These are phyloP conservation scores for Orbilia quercus DNA, from an alignment of 2,329 filamentous ascomycete genomes.

Conservation along the genomic window DNA sequence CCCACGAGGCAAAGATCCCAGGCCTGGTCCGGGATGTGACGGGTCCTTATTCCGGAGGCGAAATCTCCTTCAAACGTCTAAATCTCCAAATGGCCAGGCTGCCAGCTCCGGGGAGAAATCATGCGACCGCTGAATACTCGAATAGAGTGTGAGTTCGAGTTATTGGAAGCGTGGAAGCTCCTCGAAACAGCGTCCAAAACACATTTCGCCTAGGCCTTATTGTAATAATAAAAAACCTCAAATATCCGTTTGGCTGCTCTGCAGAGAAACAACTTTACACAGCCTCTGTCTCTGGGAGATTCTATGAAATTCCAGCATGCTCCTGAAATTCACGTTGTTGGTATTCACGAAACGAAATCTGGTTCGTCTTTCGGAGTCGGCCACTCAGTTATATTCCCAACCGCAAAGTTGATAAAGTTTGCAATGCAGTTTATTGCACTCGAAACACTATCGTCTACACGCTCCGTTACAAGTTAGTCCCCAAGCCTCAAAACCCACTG, in stretches of 20 bases:
- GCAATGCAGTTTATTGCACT: neutral
- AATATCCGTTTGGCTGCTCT: too few species aligned
- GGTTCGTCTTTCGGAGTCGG: too few species aligned
- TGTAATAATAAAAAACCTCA: neutral
- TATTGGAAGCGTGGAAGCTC: conserved; percentile 8
- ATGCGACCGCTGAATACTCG: conserved; percentile 3
- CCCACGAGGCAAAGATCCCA: conserved; percentile 41
- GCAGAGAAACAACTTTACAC: too few species aligned
- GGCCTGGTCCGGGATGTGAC: conserved; percentile 47
- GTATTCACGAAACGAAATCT: neutral
- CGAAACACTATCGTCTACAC: conserved; percentile 5
- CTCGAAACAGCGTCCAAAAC: conserved; percentile 6
- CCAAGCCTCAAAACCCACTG: neutral
- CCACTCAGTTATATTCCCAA: neutral
- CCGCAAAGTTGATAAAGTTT: neutral
- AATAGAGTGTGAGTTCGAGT: conserved; percentile 5
- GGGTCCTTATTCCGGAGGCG: conserved; percentile 51
- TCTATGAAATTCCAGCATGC: conserved; percentile 12
- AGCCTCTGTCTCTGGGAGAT: conserved; percentile 4
- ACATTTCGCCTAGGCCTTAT: conserved; percentile 1
- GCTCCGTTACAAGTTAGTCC: conserved; percentile 4
- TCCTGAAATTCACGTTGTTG: neutral
- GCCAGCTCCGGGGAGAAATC: conserved; percentile 1
- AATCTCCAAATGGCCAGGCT: conserved; percentile 19
- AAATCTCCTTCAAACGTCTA: conserved; percentile 41